Conservation (phyloP, 1,139 yeast species). For the Hyphopichia khmerensis region DNA sequence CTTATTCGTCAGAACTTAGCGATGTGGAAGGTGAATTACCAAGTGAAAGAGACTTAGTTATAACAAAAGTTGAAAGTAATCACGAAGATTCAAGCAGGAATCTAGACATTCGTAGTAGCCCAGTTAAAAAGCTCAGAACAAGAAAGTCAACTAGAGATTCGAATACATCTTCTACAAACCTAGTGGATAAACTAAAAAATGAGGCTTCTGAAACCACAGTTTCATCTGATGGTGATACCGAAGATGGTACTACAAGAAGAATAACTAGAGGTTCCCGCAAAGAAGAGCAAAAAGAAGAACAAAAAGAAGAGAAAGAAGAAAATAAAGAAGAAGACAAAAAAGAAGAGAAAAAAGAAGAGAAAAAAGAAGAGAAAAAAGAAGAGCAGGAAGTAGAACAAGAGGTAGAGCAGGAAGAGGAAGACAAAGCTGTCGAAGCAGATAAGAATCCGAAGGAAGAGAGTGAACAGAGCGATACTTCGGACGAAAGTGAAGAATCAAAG, state of each 20-base stretch:
- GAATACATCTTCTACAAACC: background rate
- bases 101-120: background rate
- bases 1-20: constrained; percentile 6
- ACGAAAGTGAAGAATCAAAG: too few relatives aligned
- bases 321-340: too few relatives aligned
- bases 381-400: background rate
- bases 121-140: background rate
- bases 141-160: background rate
- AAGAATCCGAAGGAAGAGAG: too few relatives aligned
- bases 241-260: constrained; percentile 8
- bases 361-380: background rate
- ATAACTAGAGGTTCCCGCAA: constrained; percentile 9
- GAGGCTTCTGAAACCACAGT: background rate
- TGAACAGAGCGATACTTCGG: too few relatives aligned
- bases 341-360: too few relatives aligned
- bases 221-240: background rate
- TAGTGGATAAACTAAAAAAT: background rate
- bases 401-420: constrained; percentile 1
- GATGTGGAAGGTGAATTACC: constrained; percentile 6
- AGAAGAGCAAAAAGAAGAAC: constrained; percentile 3
- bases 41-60: constrained; percentile 3
- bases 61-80: background rate
- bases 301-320: too few relatives aligned
- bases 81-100: background rate
- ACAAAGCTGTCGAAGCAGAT: too few relatives aligned